phyloP scores from a whole-genome alignment of 129 eudicot species.

The Helichrysum umbraculigerum region DNA sequence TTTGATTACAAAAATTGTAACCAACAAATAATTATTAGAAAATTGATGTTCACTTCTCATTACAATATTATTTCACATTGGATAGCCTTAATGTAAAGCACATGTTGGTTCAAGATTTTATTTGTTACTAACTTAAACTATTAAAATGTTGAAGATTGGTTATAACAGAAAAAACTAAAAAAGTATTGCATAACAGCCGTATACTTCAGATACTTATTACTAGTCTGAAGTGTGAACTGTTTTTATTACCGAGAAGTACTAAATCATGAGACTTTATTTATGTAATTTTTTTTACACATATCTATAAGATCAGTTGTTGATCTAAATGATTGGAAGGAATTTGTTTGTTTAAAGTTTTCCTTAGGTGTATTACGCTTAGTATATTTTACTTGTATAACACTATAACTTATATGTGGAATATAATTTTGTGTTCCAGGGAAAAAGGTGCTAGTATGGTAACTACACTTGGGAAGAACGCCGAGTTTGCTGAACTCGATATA shows the following conservation, averaged over 20 bases:
- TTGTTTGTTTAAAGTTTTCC: not conserved
- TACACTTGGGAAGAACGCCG: constrained; percentile 62
- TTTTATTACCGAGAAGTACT: not conserved
- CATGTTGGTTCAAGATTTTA: not conserved
- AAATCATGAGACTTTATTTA: not conserved
- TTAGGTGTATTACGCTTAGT: not conserved
- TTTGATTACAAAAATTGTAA: too few species aligned
- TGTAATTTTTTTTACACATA: not conserved
- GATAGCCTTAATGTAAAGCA: not conserved
- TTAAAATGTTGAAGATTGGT: not conserved
- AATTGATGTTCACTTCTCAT: not conserved
- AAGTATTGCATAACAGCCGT: not conserved
- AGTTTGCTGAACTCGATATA: constrained; percentile 68
- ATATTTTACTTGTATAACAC: constrained; percentile 3
- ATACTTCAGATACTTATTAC: not conserved
- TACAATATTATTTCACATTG: not conserved
- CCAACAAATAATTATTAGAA: not conserved
- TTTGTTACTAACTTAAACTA: not conserved
- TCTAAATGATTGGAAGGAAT: not conserved
- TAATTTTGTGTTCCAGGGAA: constrained; percentile 54
- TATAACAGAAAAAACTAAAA: not conserved
- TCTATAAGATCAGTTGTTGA: not conserved
- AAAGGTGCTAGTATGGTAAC: constrained; percentile 77
- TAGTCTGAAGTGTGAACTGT: not conserved
- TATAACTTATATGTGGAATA: not conserved